These are phyloP conservation scores for Trichosporon ovoides DNA, from an alignment of 1,284 basidiomycete genomes.

Conservation along the genomic window DNA sequence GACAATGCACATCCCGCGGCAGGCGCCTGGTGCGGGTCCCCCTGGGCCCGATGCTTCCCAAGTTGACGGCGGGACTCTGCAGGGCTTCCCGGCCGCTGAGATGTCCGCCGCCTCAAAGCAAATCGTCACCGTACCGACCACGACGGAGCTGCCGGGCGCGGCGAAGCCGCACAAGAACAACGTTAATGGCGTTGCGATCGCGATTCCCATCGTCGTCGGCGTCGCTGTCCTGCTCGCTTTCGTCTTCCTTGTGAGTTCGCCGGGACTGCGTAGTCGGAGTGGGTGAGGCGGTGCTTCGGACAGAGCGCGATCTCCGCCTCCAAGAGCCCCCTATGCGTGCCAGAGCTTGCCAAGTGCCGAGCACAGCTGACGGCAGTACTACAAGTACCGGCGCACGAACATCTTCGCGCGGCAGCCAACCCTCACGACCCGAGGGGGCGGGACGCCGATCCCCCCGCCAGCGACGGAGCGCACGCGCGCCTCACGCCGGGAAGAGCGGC, in stretches of 20 bases:
- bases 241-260: neutral
- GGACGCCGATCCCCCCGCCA: neutral
- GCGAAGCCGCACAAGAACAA: neutral
- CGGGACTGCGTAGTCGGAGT: too few relatives aligned
- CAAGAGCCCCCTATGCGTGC: too few relatives aligned
- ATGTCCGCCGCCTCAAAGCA: too few relatives aligned
- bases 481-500: neutral
- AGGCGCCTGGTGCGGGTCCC: too few relatives aligned
- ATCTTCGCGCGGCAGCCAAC: neutral
- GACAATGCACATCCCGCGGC: too few relatives aligned
- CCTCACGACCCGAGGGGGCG: too few relatives aligned
- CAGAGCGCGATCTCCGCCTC: too few relatives aligned
- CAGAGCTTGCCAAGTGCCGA: too few relatives aligned
- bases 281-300: too few relatives aligned
- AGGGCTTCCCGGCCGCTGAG: too few relatives aligned
- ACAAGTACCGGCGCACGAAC: neutral
- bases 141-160: neutral
- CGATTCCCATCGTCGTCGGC: neutral
- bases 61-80: too few relatives aligned
- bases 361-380: neutral
- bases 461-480: neutral
- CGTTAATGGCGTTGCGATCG: neutral
- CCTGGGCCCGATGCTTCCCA: too few relatives aligned
- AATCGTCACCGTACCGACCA: neutral
- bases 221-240: neutral